Base-by-base conservation (phyloP, 192 early-diverging fungal species). In the Coemansia sp. region DNA sequence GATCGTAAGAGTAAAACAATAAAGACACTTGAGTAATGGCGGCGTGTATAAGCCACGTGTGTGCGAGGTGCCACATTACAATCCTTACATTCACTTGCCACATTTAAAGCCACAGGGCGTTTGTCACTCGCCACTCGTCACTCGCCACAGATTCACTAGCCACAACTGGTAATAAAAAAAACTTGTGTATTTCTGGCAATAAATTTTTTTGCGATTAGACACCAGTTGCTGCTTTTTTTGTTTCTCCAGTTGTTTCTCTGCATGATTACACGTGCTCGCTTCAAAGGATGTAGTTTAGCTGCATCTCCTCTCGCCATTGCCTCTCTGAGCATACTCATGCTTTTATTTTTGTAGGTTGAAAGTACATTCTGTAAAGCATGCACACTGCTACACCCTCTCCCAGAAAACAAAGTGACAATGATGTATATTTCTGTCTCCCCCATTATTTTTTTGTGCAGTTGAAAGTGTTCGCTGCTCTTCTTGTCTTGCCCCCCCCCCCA, bases 51-150 rank as follows among this genome's bases (percentile, higher is more conserved):
- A 8, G 3, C 19, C 46, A 20, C 46, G 19, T 50, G 46, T 50
- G 46, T 50, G n/a, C 24, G 24, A 27, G 24, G 24, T 50, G 20
- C 42, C 46, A 50, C 46, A 50, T 46, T 46, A 19, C n/a, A 19
- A 7, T 46, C 15, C 41, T 4, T 42, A 15, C 41, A 42, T 42
- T 42, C 41, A 42, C 41, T 46, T 17, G 45, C 45, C 45, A 46
- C 45, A 50, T 50, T 50, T 20, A 22, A 50, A 50, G 46, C 46
- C 46, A 50, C 46, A 20, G 46, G 46, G 19, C 46, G 19, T 50
- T 50, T 50, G 46, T 50, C 46, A 50, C 46, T 50, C 46, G 19
- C 46, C 46, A 50, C 46, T 50, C 42, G 42, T n/a, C 42, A 45
- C 42, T 45, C 46, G 19, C 46, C 46, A 19, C 46, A 50, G 19